phyloP scores from a whole-genome alignment of 1,139 yeast species.

The Lodderomyces jiufengensis region DNA sequence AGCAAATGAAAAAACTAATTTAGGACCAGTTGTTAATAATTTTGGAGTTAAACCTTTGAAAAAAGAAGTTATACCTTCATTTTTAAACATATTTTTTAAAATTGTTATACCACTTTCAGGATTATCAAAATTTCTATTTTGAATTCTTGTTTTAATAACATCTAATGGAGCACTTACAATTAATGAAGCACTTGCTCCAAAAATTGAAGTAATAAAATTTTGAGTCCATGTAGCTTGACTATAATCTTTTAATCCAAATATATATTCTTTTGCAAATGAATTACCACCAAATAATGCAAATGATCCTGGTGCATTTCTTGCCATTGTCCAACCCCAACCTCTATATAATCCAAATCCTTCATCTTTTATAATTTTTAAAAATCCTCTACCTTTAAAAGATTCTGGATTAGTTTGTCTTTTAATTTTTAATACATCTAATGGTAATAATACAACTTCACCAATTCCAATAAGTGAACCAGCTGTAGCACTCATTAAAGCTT shows the following conservation, averaged over 20 bases:
- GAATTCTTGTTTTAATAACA: slow-evolving; percentile 97
- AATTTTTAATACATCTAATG: slow-evolving; percentile 93
- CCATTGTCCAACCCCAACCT: slow-evolving; percentile 99
- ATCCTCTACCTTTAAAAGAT: slow-evolving; percentile 96
- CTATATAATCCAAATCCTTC: slow-evolving; percentile 93
- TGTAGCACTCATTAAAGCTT: slow-evolving; percentile 92
- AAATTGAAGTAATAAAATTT: slow-evolving; percentile 92
- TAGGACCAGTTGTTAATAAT: slow-evolving; percentile 95
- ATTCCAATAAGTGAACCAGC: slow-evolving; percentile 97
- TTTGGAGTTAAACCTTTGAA: slow-evolving; percentile 97
- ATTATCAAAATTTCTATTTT: slow-evolving; percentile 91
- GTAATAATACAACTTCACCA: slow-evolving; percentile 94
- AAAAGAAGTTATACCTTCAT: slow-evolving; percentile 87
- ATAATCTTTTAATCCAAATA: slow-evolving; percentile 82
- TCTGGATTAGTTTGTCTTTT: slow-evolving; percentile 99
- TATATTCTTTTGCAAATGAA: slow-evolving; percentile 96
- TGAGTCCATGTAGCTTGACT: slow-evolving; percentile 91
- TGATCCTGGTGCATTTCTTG: slow-evolving; percentile 98
- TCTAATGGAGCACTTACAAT: slow-evolving; percentile 97
- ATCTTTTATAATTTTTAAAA: slow-evolving; percentile 75
- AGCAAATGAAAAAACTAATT: slow-evolving; percentile 93
- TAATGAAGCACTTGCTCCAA: slow-evolving; percentile 96
- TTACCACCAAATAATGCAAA: slow-evolving; percentile 97
- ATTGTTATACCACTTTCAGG: slow-evolving; percentile 93
- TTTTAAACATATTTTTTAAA: slow-evolving; percentile 85